These are phyloP conservation scores for Sclerospora graminicola DNA, from an alignment of 352 stramenopile genomes.

Conservation along the genomic window DNA sequence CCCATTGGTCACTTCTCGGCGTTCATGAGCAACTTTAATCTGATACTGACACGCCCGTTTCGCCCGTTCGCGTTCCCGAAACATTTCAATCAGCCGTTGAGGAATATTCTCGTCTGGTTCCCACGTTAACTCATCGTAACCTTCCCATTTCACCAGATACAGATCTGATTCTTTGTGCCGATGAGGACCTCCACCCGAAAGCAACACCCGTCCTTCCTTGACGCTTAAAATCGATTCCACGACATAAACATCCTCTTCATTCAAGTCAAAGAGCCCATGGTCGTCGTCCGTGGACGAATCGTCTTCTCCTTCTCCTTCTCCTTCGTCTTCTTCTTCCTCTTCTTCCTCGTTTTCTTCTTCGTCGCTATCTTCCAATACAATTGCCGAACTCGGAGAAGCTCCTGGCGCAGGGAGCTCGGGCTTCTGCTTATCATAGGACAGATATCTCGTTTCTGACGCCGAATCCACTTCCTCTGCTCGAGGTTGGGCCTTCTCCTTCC, in stretches of 20 bases:
- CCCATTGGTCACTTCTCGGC: constrained; percentile 45
- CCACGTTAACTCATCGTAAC: constrained; percentile 74
- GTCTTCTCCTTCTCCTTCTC: constrained; percentile 13
- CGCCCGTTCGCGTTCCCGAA: constrained; percentile 32
- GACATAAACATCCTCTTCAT: constrained; percentile 65
- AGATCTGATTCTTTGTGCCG: constrained; percentile 49
- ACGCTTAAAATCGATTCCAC: constrained; percentile 66
- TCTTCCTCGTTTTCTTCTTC: constrained; percentile 11
- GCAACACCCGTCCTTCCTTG: constrained; percentile 38
- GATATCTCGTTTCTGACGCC: constrained; percentile 11
- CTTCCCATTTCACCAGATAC: constrained; percentile 73
- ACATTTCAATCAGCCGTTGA: constrained; percentile 46
- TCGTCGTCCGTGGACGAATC: constrained; percentile 61
- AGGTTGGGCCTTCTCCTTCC: constrained; percentile 22
- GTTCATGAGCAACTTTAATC: constrained; percentile 43
- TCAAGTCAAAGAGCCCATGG: constrained; percentile 51
- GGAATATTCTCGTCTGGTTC: constrained; percentile 65
- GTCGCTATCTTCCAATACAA: constrained; percentile 46
- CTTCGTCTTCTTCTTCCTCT: background rate
- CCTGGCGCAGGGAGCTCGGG: constrained; percentile 10
- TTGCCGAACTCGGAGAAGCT: constrained; percentile 30
- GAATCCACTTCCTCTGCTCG: constrained; percentile 18
- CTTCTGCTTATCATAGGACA: constrained; percentile 22
- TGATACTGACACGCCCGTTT: constrained; percentile 43
- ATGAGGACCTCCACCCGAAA: constrained; percentile 17